phyloP scores from a whole-genome alignment of 495 filamentous ascomycete genomes.

The Mytilinidion resinicola region DNA sequence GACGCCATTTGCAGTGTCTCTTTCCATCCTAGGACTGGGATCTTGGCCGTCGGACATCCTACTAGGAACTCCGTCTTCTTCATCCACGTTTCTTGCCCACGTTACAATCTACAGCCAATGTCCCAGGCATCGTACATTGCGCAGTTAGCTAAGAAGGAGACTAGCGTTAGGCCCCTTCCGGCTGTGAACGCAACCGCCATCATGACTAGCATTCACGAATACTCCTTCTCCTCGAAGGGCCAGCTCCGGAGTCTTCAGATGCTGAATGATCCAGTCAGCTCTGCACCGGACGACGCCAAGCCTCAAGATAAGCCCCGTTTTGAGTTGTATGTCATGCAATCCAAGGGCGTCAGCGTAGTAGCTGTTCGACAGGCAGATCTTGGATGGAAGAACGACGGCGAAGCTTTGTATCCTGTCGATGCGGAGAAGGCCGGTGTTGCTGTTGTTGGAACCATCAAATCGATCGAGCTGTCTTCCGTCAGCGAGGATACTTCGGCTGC shows the following conservation, averaged over 20 bases:
- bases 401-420: slow-evolving; percentile 68
- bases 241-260: slow-evolving; percentile 85
- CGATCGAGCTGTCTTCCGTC: slow-evolving; percentile 13
- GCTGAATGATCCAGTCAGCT: slow-evolving; percentile 53
- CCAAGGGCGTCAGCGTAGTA: slow-evolving; percentile 83
- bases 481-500: slow-evolving; percentile 48
- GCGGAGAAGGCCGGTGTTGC: slow-evolving; percentile 61
- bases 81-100: slow-evolving; percentile 85
- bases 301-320: slow-evolving; percentile 63
- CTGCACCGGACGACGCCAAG: slow-evolving; percentile 44
- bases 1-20: slow-evolving; percentile 94
- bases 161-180: slow-evolving; percentile 49
- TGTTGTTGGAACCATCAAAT: slow-evolving; percentile 46
- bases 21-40: slow-evolving; percentile 83
- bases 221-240: slow-evolving; percentile 83
- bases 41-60: slow-evolving; percentile 91
- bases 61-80: slow-evolving; percentile 97
- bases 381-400: slow-evolving; percentile 82
- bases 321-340: slow-evolving; percentile 96
- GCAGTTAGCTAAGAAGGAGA: slow-evolving; percentile 65
- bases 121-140: slow-evolving; percentile 82
- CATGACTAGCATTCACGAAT: slow-evolving; percentile 89
- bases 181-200: slow-evolving; percentile 90
- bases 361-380: slow-evolving; percentile 79
- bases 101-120: slow-evolving; percentile 71